Evolutionary conservation across 2,329 filamentous ascomycete species (phyloP), one percentile per base, ranked within the genome.

Genomic region (Apiospora kogelbergensis): DNA sequence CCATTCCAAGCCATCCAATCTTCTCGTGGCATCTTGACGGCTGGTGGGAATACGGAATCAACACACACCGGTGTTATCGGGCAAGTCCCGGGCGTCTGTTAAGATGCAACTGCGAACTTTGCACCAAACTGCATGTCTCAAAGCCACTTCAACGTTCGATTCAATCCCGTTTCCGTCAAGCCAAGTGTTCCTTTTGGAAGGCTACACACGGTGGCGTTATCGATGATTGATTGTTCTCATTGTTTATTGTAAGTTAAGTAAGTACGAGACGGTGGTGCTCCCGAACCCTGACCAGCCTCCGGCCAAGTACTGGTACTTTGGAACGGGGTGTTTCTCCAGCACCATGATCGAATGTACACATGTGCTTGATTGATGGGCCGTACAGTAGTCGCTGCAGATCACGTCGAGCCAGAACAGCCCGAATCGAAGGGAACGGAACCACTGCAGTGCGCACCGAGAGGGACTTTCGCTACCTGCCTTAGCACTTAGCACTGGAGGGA

Each of bases 91-190:
- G 48, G 26, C 48, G 26, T n/a, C 48, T 33, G 48, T 57, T 20
- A 37, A 37, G 26, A 60, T 60, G 30, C 53, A 60, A 37, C 53
- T 60, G 53, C 30, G 37, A 60, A 60, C 53, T 60, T 37, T 60
- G 17, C 30, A 60, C 30, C 17, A 30, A 60, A 37, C 33, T 60
- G 53, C 53, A 60, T 60, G 53, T 37, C 53, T 60, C 9, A 60
- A 60, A 60, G 53, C 53, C 53, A 60, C 53, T 37, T 60, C 53
- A 60, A 60, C 53, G 53, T 60, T 60, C 17, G 53, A 60, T 37
- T 37, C 30, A 33, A 37, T 37, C 20, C 26, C 46, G 20, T 37
- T 37, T 20, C 53, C 26, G 53, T 60, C 53, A n/a, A 37, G 26
- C 13, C 40, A 42, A 15, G 7, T 42, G 11, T 60, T 60, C 30